These are phyloP conservation scores for Ceratobasidium sp. DNA, from an alignment of 1,284 basidiomycete genomes.

Conservation along the genomic window DNA sequence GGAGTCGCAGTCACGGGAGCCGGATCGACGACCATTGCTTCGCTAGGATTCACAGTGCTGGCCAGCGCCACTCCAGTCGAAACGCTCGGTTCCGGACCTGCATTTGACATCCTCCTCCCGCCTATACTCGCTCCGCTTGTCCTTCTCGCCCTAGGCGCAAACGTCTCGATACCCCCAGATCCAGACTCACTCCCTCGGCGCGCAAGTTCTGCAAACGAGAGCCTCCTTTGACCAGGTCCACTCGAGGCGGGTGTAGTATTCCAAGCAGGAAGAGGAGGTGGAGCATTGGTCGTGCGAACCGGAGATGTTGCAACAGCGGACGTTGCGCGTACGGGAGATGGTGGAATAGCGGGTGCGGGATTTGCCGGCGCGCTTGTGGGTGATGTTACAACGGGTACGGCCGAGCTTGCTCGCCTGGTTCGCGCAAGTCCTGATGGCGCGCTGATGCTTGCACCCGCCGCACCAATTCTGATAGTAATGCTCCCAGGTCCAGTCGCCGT, in stretches of 20 bases:
- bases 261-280: conserved; percentile 25
- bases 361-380: not conserved
- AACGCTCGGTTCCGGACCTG: not conserved
- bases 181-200: conserved; percentile 28
- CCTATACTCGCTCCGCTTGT: not conserved
- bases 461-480: not conserved
- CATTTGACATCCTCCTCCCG: conserved; percentile 1
- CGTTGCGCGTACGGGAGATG: not conserved
- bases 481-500: not conserved
- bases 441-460: not conserved
- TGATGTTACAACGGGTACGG: not conserved
- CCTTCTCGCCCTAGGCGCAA: not conserved
- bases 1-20: not conserved
- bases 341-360: not conserved
- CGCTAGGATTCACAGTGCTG: not conserved
- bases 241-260: conserved; percentile 4
- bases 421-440: conserved; percentile 7
- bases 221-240: conserved; percentile 1
- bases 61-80: not conserved
- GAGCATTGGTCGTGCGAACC: not conserved
- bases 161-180: not conserved
- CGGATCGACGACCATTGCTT: conserved; percentile 13
- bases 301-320: too few species aligned
- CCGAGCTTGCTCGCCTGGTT: conserved; percentile 9
- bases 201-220: conserved; percentile 43